A percentile compares a stretch with the other conserved stretches of the same genome.
Evolutionary conservation across 2,329 filamentous ascomycete species (phyloP).

Genomic region (Arachnopeziza araneosa): DNA sequence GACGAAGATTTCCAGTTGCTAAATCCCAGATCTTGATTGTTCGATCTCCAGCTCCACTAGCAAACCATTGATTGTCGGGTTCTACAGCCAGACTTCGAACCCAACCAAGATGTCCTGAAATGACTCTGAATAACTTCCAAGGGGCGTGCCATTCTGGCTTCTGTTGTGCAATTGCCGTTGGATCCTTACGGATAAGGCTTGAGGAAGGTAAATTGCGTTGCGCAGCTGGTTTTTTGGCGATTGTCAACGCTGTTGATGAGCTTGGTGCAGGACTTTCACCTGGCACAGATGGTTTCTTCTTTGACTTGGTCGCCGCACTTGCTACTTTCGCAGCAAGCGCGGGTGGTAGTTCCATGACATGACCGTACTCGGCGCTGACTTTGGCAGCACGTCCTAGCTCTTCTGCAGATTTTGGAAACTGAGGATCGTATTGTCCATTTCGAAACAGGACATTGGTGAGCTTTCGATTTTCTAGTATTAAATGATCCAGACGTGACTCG

Average conservation of each 20-base stretch:
- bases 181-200: conserved; percentile 51
- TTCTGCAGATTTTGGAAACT: conserved; percentile 17
- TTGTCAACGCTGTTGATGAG: conserved; percentile 52
- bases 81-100: conserved; percentile 85
- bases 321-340: conserved; percentile 76
- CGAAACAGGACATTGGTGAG: conserved; percentile 1
- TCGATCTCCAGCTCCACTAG: conserved; percentile 86
- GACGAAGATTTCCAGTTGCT: conserved; percentile 73
- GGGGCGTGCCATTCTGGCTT: conserved; percentile 95
- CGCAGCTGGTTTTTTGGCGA: conserved; percentile 49
- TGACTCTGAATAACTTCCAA: conserved; percentile 97
- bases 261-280: conserved; percentile 30
- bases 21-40: conserved; percentile 99
- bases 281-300: conserved; percentile 49
- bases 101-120: conserved; percentile 95
- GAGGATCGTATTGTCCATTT: neutral
- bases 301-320: conserved; percentile 53
- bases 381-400: conserved; percentile 25
- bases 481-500: neutral
- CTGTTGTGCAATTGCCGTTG: conserved; percentile 52
- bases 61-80: conserved; percentile 96
- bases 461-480: neutral
- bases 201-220: conserved; percentile 45
- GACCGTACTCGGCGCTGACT: conserved; percentile 61
- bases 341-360: conserved; percentile 71